A percentile compares a stretch with the other conserved stretches of the same genome.
These are phyloP conservation scores for Forsythia suspensa DNA, from an alignment of 257 asterid genomes.

Conservation along the genomic window DNA sequence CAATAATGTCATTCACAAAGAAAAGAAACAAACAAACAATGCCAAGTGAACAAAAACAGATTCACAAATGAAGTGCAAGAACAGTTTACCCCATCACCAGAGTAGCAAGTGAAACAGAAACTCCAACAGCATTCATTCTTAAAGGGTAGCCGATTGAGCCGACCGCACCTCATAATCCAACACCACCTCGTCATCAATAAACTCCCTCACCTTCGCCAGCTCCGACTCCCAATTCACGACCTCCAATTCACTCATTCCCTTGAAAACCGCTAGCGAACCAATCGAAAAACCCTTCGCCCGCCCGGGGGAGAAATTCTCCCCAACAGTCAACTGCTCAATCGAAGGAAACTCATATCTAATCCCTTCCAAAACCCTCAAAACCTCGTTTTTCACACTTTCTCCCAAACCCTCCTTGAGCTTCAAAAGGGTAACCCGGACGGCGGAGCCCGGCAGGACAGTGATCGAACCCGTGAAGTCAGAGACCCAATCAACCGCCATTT, in stretches of 20 bases:
- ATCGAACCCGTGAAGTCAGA: conserved; percentile 35
- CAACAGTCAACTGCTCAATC: conserved; percentile 61
- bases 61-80: no score
- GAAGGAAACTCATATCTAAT: conserved; percentile 42
- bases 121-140: background rate
- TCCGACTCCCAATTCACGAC: conserved; percentile 50
- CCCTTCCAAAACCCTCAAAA: conserved; percentile 45
- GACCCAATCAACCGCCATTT: conserved; percentile 75
- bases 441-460: conserved; percentile 49
- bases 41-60: background rate
- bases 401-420: conserved; percentile 57
- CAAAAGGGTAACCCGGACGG: conserved; percentile 50
- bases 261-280: conserved; percentile 65
- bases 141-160: background rate
- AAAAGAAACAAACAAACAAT: background rate
- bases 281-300: conserved; percentile 83
- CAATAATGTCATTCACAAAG: background rate
- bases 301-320: conserved; percentile 79
- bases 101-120: background rate
- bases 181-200: conserved; percentile 63
- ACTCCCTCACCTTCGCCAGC: conserved; percentile 50
- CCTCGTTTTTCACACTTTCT: conserved; percentile 46
- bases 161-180: conserved; percentile 44
- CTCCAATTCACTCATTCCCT: conserved; percentile 53
- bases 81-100: background rate